These are phyloP conservation scores for Mimosa bimucronata DNA, from an alignment of 306 rosid species.

Conservation along the genomic window DNA sequence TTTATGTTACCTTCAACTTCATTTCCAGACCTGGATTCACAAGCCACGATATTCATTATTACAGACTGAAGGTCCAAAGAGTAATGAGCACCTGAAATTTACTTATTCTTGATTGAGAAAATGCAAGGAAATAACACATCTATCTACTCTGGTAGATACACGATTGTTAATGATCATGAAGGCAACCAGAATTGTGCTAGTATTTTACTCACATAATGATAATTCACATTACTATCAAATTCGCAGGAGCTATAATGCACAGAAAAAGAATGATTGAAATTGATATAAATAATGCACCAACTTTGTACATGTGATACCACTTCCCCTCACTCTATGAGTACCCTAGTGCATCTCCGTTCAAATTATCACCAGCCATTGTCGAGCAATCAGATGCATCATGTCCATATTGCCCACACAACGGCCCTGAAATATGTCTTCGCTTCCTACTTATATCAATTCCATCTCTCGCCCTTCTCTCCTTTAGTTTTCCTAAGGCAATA, in stretches of 20 bases:
- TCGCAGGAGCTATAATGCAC: constrained; percentile 21
- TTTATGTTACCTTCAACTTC: neutral
- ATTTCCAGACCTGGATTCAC: constrained; percentile 12
- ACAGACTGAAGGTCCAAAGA: constrained; percentile 13
- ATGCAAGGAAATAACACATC: neutral
- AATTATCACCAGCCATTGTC: constrained; percentile 53
- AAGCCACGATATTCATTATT: constrained; percentile 1
- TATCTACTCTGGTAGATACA: constrained; percentile 12
- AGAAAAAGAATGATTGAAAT: constrained; percentile 29
- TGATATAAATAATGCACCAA: constrained; percentile 36
- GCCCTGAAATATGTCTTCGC: constrained; percentile 62
- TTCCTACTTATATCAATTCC: constrained; percentile 63
- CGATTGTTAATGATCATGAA: constrained; percentile 23
- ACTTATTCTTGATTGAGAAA: neutral
- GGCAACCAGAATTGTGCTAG: constrained; percentile 25
- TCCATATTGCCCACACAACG: constrained; percentile 67
- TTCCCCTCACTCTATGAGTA: constrained; percentile 49
- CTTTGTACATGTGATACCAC: constrained; percentile 36
- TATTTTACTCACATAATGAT: constrained; percentile 7
- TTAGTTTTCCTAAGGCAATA: constrained; percentile 60
- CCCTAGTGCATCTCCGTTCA: constrained; percentile 61
- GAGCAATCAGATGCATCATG: constrained; percentile 68
- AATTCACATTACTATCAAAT: constrained; percentile 28
- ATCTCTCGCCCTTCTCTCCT: constrained; percentile 77
- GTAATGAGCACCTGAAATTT: neutral